These are phyloP conservation scores for Avicennia marina DNA, from an alignment of 257 asterid species.

Conservation along the genomic window DNA sequence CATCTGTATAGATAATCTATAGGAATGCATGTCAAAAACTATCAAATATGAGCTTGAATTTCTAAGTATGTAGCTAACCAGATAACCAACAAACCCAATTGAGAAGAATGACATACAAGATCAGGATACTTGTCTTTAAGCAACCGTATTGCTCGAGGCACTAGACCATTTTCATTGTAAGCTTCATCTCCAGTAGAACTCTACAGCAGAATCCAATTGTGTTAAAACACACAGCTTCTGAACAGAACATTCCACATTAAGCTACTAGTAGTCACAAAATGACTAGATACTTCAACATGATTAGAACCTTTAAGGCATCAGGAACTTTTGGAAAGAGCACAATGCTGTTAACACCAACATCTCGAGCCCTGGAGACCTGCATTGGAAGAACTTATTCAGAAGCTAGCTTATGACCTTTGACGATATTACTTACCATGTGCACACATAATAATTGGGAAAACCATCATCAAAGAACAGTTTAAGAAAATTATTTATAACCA, in stretches of 20 bases:
- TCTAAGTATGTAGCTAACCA: background rate
- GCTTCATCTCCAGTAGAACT: constrained; percentile 90
- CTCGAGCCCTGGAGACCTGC: constrained; percentile 89
- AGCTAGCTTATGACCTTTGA: background rate
- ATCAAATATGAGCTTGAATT: constrained; percentile 2
- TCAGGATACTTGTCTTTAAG: constrained; percentile 93
- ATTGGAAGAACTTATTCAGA: constrained; percentile 18
- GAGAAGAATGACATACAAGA: constrained; percentile 56
- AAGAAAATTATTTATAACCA: background rate
- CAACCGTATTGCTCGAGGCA: constrained; percentile 83
- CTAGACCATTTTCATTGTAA: constrained; percentile 82
- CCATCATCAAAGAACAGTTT: background rate
- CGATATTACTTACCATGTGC: background rate
- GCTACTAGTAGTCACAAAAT: constrained; percentile 15
- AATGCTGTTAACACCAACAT: constrained; percentile 94
- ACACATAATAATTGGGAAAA: background rate
- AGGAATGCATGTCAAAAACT: constrained; percentile 7
- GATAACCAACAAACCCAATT: background rate
- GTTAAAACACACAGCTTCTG: constrained; percentile 1
- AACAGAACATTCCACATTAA: background rate
- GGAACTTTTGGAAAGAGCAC: constrained; percentile 98
- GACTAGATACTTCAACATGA: background rate
- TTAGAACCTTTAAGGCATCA: constrained; percentile 83
- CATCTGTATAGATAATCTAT: constrained; percentile 89
- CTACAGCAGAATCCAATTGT: constrained; percentile 29